Evolutionary conservation across 805 yeast genomes (phyloP).

Genomic region (Candida odintsovae): DNA sequence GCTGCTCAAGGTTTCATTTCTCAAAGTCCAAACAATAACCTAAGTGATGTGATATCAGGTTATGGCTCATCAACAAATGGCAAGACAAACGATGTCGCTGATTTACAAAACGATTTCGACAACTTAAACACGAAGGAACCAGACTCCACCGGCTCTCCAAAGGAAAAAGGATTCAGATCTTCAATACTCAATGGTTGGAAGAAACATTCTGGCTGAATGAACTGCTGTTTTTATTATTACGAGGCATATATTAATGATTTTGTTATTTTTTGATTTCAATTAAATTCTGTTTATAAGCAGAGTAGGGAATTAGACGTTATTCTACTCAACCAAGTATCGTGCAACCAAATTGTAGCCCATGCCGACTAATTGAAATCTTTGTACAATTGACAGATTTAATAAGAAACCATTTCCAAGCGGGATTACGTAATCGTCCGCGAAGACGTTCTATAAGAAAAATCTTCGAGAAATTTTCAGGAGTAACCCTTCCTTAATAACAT

Average conservation of each 20-base stretch:
- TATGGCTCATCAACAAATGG: not conserved
- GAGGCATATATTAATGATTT: not conserved
- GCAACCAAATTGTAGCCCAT: not conserved
- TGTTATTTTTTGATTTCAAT: not conserved
- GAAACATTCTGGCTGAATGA: not conserved
- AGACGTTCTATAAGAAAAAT: not conserved
- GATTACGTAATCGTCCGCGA: not conserved
- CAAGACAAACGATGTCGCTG: not conserved
- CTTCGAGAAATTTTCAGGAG: not conserved
- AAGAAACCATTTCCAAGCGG: no score
- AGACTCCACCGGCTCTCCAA: not conserved
- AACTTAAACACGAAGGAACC: slow-evolving; percentile 1
- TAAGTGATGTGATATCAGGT: slow-evolving; percentile 5
- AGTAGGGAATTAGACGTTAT: not conserved
- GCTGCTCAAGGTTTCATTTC: slow-evolving; percentile 39
- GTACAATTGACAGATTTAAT: no score
- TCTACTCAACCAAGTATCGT: not conserved
- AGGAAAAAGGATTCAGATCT: not conserved
- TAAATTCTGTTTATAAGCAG: not conserved
- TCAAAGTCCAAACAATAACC: slow-evolving; percentile 12
- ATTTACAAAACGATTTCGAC: slow-evolving; percentile 5
- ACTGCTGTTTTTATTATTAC: not conserved
- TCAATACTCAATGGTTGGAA: not conserved
- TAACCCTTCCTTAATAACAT: not conserved
- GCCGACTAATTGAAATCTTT: no score